phyloP scores from a whole-genome alignment of 257 asterid species.

The Fraxinus quadrangulata region DNA sequence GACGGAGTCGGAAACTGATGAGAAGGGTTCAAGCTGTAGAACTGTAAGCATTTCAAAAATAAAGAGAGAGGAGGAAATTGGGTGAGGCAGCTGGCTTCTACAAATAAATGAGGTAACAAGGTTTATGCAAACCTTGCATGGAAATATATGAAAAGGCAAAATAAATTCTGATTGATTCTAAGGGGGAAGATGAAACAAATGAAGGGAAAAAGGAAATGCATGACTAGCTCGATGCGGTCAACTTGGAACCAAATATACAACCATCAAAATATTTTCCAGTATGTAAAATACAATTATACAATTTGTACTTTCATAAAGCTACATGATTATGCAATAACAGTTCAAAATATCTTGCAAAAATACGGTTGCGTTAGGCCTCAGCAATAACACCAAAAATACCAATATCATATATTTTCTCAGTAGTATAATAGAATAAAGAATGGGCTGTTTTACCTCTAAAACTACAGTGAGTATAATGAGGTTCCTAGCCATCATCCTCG shows the following conservation, averaged over 20 bases:
- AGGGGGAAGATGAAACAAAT: not conserved
- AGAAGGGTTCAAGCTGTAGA: not conserved
- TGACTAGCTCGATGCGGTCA: not conserved
- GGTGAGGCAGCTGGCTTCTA: not conserved
- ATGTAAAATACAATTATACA: not conserved
- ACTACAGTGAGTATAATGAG: slow-evolving; percentile 62
- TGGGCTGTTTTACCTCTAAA: slow-evolving; percentile 59
- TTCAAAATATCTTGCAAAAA: not conserved
- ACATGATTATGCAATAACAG: not conserved
- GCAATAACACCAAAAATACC: not conserved
- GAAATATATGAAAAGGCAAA: not conserved
- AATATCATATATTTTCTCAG: not conserved
- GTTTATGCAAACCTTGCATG: not conserved
- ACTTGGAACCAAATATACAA: not conserved
- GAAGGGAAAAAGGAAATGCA: not conserved
- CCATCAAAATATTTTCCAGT: not conserved
- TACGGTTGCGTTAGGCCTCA: not conserved
- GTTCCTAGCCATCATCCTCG: slow-evolving; percentile 59
- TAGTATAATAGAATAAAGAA: not conserved
- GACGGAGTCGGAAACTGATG: not conserved
- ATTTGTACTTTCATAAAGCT: not conserved
- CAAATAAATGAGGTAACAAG: not conserved
- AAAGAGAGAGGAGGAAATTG: not conserved
- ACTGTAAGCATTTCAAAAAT: not conserved
- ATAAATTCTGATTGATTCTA: not conserved